A percentile compares a stretch with the other conserved stretches of the same genome.
These are phyloP conservation scores for Anastatica hierochuntica DNA, from an alignment of 345 rosid species.

Conservation along the genomic window DNA sequence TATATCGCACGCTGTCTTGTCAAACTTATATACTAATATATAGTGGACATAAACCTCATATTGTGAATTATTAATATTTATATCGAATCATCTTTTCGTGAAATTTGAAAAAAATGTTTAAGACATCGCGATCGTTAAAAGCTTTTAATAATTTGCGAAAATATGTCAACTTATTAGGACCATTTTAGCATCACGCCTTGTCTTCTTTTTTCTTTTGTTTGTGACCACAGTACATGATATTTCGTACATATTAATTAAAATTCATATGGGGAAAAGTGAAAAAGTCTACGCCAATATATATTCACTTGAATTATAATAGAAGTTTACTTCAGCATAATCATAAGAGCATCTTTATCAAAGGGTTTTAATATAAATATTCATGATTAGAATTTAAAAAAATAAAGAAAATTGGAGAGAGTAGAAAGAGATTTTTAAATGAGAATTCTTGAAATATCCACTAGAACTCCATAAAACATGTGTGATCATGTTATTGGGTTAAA, in stretches of 20 bases:
- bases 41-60: slow-evolving; percentile 21
- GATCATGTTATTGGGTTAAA: too few species aligned
- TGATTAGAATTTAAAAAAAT: too few species aligned
- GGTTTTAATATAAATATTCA: too few species aligned
- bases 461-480: too few species aligned
- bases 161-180: slow-evolving; percentile 28
- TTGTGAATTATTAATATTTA: slow-evolving; percentile 5
- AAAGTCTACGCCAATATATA: neutral
- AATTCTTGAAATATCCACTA: too few species aligned
- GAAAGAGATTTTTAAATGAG: too few species aligned
- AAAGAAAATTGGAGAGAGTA: too few species aligned
- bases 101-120: slow-evolving; percentile 19
- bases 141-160: slow-evolving; percentile 10
- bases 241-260: too few species aligned
- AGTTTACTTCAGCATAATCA: too few species aligned
- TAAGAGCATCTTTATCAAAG: too few species aligned
- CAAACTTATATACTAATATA: slow-evolving; percentile 24
- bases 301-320: neutral
- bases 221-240: slow-evolving; percentile 20
- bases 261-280: neutral
- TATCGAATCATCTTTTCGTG: slow-evolving; percentile 27
- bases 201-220: neutral
- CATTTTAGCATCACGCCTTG: slow-evolving; percentile 28
- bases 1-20: slow-evolving; percentile 26
- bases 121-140: slow-evolving; percentile 14